These are phyloP conservation scores for Corynascus novoguineensis DNA, from an alignment of 495 filamentous ascomycete species.

Conservation along the genomic window DNA sequence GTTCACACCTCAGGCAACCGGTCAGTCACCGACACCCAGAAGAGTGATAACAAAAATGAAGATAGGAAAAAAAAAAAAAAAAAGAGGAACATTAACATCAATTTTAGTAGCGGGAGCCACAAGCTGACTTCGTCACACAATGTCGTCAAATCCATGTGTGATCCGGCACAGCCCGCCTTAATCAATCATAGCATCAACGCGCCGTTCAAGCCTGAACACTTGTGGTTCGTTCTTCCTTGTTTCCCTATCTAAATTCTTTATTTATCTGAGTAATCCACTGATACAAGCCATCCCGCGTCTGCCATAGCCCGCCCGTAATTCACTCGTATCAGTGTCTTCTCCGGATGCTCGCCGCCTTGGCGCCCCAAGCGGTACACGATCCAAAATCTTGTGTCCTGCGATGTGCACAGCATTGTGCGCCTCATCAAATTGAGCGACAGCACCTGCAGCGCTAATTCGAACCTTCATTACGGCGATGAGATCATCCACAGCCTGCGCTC, in stretches of 20 bases:
- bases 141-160: background rate
- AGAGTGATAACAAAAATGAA: too few relatives aligned
- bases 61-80: too few relatives aligned
- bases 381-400: constrained; percentile 8
- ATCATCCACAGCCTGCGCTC: constrained; percentile 6
- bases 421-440: background rate
- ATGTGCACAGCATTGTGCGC: constrained; percentile 1
- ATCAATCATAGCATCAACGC: constrained; percentile 10
- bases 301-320: constrained; percentile 1
- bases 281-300: background rate
- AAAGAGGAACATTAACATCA: background rate
- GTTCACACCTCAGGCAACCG: background rate
- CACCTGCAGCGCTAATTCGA: background rate
- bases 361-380: background rate
- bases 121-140: background rate
- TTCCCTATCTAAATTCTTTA: background rate
- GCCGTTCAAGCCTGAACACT: constrained; percentile 1
- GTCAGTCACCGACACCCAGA: background rate
- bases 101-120: background rate
- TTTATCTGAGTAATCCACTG: background rate
- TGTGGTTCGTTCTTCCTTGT: constrained; percentile 5
- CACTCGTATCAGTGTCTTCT: background rate
- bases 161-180: background rate
- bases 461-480: background rate
- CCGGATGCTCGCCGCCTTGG: background rate